These are phyloP conservation scores for Entophlyctis luteolus DNA, from an alignment of 192 early-diverging fungal genomes.

Conservation along the genomic window DNA sequence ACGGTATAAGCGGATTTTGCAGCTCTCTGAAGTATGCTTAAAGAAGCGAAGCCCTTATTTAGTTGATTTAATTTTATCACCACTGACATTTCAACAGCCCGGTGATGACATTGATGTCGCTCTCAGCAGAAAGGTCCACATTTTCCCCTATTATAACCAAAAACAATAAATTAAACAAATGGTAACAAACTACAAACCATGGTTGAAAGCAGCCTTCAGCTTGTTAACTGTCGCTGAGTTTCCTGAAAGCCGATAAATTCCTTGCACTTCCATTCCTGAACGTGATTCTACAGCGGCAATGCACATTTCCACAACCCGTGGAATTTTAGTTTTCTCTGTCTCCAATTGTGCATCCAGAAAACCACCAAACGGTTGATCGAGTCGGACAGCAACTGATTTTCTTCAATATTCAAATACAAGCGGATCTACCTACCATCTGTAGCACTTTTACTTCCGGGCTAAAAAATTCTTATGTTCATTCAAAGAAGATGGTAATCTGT, in stretches of 20 bases:
- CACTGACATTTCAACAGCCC: conserved; percentile 48
- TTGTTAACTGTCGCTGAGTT: conserved; percentile 43
- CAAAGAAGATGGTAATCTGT: too few relatives aligned
- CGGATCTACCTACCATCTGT: conserved; percentile 1
- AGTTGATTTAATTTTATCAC: not conserved
- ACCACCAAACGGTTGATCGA: conserved; percentile 44
- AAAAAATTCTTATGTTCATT: too few relatives aligned
- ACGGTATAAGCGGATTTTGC: conserved; percentile 53
- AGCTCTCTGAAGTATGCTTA: conserved; percentile 58
- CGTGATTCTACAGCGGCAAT: conserved; percentile 40
- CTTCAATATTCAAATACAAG: not conserved
- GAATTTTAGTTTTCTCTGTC: conserved; percentile 31
- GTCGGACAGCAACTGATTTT: too few relatives aligned
- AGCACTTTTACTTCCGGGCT: too few relatives aligned
- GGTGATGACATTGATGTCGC: conserved; percentile 52
- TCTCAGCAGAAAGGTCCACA: conserved; percentile 42
- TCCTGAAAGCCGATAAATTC: conserved; percentile 55
- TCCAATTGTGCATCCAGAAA: conserved; percentile 34
- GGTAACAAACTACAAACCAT: conserved; percentile 19
- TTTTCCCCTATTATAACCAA: conserved; percentile 33
- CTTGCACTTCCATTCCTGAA: conserved; percentile 45
- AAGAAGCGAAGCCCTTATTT: not conserved
- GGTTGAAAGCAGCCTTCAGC: conserved; percentile 36
- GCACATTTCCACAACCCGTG: conserved; percentile 41
- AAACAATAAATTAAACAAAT: not conserved